A percentile compares a stretch with the other conserved stretches of the same genome.
These are phyloP conservation scores for Coemansia asiatica DNA, from an alignment of 192 early-diverging fungal species.

Conservation along the genomic window DNA sequence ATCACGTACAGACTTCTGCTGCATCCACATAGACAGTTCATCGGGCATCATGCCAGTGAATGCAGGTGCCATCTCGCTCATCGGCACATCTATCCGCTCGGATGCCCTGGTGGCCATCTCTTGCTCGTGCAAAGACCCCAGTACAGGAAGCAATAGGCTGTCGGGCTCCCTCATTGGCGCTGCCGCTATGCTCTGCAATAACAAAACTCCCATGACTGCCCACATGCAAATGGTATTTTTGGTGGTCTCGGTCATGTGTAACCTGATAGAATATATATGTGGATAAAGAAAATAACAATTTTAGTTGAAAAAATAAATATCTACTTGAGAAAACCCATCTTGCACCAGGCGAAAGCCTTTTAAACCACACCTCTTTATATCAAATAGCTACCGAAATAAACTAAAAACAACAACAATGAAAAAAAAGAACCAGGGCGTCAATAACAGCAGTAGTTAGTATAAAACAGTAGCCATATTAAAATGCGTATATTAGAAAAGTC, in stretches of 20 bases:
- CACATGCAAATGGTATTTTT: no score
- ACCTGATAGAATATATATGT: background rate
- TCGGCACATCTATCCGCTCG: background rate
- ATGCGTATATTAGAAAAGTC: no score
- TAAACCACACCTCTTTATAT: no score
- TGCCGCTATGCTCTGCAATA: background rate
- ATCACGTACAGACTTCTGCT: slow-evolving; percentile 15
- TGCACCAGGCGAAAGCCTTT: no score
- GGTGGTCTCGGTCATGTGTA: background rate
- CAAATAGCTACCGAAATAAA: no score
- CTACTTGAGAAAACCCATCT: no score
- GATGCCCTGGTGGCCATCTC: background rate
- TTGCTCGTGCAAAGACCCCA: background rate
- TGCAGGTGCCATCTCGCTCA: slow-evolving; percentile 5
- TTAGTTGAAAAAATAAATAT: no score
- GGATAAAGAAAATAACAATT: no score
- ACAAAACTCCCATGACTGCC: background rate
- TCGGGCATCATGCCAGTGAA: slow-evolving; percentile 43
- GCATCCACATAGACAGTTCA: slow-evolving; percentile 30
- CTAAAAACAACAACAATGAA: no score
- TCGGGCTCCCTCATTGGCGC: background rate
- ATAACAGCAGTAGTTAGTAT: no score
- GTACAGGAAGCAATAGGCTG: background rate
- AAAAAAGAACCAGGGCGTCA: no score
- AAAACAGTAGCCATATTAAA: no score